Conservation (phyloP, 2,329 filamentous ascomycete genomes). For the Cladophialophora psammophila region DNA sequence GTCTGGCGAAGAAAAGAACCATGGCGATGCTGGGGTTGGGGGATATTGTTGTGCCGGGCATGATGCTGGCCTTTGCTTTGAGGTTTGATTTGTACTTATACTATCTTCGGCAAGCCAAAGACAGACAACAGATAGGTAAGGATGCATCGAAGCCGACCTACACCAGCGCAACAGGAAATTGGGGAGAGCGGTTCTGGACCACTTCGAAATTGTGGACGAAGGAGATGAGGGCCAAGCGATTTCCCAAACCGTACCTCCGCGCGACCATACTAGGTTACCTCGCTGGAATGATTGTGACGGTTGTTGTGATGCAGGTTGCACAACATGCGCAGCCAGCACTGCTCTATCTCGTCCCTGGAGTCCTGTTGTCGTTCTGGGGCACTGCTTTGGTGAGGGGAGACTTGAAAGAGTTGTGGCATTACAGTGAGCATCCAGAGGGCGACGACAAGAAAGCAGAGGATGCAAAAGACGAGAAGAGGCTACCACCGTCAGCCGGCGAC, state of each 20-base stretch:
- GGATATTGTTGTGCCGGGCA: slow-evolving; percentile 92
- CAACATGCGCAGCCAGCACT: slow-evolving; percentile 87
- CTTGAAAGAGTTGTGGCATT: slow-evolving; percentile 76
- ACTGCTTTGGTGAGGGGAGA: slow-evolving; percentile 77
- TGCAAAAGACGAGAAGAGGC: slow-evolving; percentile 13
- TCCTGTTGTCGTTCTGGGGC: slow-evolving; percentile 76
- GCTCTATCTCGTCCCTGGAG: slow-evolving; percentile 88
- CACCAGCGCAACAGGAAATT: slow-evolving; percentile 70
- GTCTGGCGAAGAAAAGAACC: slow-evolving; percentile 44
- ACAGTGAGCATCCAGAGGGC: slow-evolving; percentile 69
- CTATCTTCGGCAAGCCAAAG: slow-evolving; percentile 70
- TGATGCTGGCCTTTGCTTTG: slow-evolving; percentile 85
- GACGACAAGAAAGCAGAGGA: slow-evolving; percentile 38
- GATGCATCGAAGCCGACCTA: slow-evolving; percentile 47
- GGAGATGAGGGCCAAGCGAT: slow-evolving; percentile 57
- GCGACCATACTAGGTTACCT: slow-evolving; percentile 79
- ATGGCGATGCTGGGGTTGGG: slow-evolving; percentile 86
- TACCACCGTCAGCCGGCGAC: not conserved
- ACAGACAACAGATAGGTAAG: slow-evolving; percentile 37
- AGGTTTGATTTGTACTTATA: slow-evolving; percentile 89
- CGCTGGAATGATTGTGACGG: slow-evolving; percentile 76
- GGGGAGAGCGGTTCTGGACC: slow-evolving; percentile 87
- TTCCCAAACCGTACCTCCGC: slow-evolving; percentile 85
- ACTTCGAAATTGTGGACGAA: slow-evolving; percentile 45
- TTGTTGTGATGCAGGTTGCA: slow-evolving; percentile 78